Percentiles rank a stretch among this genome's conserved stretches.
Evolutionary conservation across 768 basidiomycete species (phyloP).

Genomic region (Guyanaporus albipodus): DNA sequence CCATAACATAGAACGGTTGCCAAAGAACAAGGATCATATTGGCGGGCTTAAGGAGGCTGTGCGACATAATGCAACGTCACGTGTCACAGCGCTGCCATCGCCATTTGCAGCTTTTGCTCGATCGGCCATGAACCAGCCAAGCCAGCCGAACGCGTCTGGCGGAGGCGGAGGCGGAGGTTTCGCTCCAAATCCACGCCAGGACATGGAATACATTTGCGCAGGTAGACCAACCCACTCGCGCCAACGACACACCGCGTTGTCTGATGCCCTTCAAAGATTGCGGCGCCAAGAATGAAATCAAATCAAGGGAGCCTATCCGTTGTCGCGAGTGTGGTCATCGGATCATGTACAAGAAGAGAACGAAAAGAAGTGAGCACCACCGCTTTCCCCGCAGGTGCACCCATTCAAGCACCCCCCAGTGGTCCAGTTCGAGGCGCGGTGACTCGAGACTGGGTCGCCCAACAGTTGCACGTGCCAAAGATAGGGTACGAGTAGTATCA

Average conservation of each 20-base stretch:
- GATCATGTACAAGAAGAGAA: conserved; percentile 98
- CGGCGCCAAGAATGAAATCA: conserved; percentile 88
- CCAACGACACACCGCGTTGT: background rate
- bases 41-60: conserved; percentile 6
- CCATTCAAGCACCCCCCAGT: background rate
- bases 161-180: conserved; percentile 33
- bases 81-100: conserved; percentile 2
- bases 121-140: conserved; percentile 38
- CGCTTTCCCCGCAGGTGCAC: background rate
- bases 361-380: conserved; percentile 73
- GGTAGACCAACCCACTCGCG: conserved; percentile 43
- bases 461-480: background rate
- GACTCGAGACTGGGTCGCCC: background rate
- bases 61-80: conserved; percentile 10
- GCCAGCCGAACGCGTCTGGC: conserved; percentile 30
- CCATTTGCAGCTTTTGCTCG: background rate
- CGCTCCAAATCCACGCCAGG: conserved; percentile 42
- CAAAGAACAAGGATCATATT: background rate
- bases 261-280: conserved; percentile 57
- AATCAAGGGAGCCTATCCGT: conserved; percentile 86
- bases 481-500: background rate
- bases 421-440: background rate
- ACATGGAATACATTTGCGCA: conserved; percentile 86
- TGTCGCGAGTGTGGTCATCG: conserved; percentile 97
- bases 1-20: background rate